Evolutionary conservation across 2,329 filamentous ascomycete species (phyloP), one percentile per base, ranked within the genome.

Genomic region (Waltergamsia citrina): DNA sequence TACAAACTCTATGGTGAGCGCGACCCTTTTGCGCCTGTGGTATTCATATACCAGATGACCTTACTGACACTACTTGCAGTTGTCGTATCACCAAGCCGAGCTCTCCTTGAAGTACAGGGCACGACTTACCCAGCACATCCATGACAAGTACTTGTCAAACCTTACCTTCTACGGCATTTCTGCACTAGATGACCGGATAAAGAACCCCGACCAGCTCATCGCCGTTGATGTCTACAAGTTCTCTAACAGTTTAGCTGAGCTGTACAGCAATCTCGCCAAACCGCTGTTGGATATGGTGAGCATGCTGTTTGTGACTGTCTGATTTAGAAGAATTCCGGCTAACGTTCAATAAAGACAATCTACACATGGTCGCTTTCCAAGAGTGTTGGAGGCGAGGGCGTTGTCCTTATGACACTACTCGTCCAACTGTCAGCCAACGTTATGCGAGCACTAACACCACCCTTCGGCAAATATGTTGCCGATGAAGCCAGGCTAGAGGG

Each of bases 101-200:
- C 74, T 98, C 28, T 87, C 90, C 1, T 67, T 98, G 20, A 85
- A 90, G 51, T 98, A 98, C 57, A 81, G 92, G 41, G 90, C 88
- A 25, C 78, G 92, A 29, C 70, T 98, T 22, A 98, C 92, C n/a
- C 83, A 92, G 50, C 70, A 88, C 54, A 92, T 98, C 33, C 92
- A 98, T 62, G 84, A 93, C 55, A 85, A 88, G 54, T 98, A 98
- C 56, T 73, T 98, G 11, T 88, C 85, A n/a, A 84, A 94, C 39
- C 83, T 98, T 74, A 96, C 90, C 1, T 98, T 96, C 56, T 98
- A 98, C 56, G 88, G 87, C 4, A 82, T 98, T 34, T 93, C 88
- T 1, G 87, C 92, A 0, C 70, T 98, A 23, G 92, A 98, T 50
- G 92, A 98, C 54, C 78, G 92, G 52, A 94, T 98, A 70, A 94